These are phyloP conservation scores for Aspergillus brasiliensis DNA, from an alignment of 2,329 filamentous ascomycete species.

Conservation along the genomic window DNA sequence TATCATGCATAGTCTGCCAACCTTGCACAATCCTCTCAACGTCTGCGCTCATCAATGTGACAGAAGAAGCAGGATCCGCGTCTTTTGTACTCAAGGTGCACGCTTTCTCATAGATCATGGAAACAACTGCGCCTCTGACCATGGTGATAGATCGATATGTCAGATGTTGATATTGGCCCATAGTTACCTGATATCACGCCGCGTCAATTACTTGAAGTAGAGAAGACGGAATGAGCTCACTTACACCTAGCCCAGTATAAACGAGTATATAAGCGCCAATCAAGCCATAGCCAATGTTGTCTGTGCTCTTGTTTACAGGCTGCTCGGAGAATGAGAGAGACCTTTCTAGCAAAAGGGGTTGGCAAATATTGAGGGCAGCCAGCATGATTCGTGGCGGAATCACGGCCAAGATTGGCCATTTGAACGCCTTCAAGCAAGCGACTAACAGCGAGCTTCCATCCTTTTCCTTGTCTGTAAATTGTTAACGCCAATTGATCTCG, in stretches of 20 bases:
- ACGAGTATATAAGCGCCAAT: slow-evolving; percentile 48
- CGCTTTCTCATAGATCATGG: slow-evolving; percentile 54
- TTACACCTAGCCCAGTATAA: slow-evolving; percentile 45
- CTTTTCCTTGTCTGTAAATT: slow-evolving; percentile 29
- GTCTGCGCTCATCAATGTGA: slow-evolving; percentile 52
- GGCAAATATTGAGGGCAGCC: slow-evolving; percentile 40
- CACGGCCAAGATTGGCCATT: slow-evolving; percentile 36
- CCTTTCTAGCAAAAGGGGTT: slow-evolving; percentile 42
- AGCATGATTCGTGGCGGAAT: slow-evolving; percentile 37
- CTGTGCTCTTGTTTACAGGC: slow-evolving; percentile 29
- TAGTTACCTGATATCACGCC: slow-evolving; percentile 33
- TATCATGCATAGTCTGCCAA: slow-evolving; percentile 47
- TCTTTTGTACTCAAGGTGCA: slow-evolving; percentile 35
- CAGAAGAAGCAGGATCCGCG: slow-evolving; percentile 39
- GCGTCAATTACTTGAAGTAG: background rate
- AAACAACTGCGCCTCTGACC: slow-evolving; percentile 47
- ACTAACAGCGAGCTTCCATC: slow-evolving; percentile 32
- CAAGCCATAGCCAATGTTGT: slow-evolving; percentile 45
- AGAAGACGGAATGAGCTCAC: slow-evolving; percentile 12
- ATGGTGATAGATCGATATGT: slow-evolving; percentile 48
- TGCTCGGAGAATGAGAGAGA: slow-evolving; percentile 38
- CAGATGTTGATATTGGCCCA: slow-evolving; percentile 46
- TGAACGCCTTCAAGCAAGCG: slow-evolving; percentile 34
- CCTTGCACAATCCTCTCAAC: slow-evolving; percentile 48
- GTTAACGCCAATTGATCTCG: background rate